Evolutionary conservation across 345 rosid species (phyloP).

Genomic region (Linum lewisii): DNA sequence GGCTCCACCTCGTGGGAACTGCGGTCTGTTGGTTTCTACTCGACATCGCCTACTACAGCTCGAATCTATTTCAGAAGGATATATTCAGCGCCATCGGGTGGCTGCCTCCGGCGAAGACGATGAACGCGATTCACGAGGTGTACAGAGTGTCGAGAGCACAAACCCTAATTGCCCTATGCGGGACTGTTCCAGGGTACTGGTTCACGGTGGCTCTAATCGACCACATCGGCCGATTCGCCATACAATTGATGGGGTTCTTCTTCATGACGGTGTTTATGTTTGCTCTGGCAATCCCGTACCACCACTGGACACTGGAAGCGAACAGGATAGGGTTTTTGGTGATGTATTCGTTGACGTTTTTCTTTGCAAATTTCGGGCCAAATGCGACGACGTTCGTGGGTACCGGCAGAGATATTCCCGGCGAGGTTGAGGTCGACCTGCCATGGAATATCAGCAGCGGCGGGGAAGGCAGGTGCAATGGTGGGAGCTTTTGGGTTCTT

Average conservation of each 20-base stretch:
- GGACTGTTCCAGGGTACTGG: constrained; percentile 4
- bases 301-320: constrained; percentile 1
- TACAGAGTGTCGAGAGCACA: background rate
- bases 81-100: constrained; percentile 2
- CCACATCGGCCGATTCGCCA: constrained; percentile 6
- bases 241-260: constrained; percentile 1
- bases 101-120: background rate
- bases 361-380: constrained; percentile 3
- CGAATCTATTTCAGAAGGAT: constrained; percentile 2
- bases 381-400: constrained; percentile 4
- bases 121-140: constrained; percentile 4
- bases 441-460: constrained; percentile 3
- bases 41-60: constrained; percentile 6
- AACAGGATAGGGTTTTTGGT: constrained; percentile 1
- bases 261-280: constrained; percentile 7
- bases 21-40: background rate
- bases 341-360: constrained; percentile 1
- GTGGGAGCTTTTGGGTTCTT: constrained; percentile 7
- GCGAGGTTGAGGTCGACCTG: constrained; percentile 4
- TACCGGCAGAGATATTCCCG: constrained; percentile 4
- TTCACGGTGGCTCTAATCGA: constrained; percentile 4
- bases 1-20: background rate
- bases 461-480: constrained; percentile 3
- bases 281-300: constrained; percentile 1
- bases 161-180: constrained; percentile 1